These are phyloP conservation scores for Aspergillus indologenus DNA, from an alignment of 495 filamentous ascomycete genomes.

Conservation along the genomic window DNA sequence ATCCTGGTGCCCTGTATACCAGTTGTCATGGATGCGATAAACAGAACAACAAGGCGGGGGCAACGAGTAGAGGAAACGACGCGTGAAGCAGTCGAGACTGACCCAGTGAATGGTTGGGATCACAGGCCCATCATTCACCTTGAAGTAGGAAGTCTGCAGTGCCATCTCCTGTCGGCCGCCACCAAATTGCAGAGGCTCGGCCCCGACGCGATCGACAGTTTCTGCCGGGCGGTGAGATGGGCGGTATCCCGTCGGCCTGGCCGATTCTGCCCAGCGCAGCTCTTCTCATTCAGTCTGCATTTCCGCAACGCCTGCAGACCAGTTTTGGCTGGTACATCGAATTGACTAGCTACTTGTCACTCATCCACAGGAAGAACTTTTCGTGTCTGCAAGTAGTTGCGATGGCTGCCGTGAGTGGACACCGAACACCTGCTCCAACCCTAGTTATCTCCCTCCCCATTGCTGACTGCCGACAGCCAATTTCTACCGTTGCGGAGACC, in stretches of 20 bases:
- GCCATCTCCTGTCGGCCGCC: too few species aligned
- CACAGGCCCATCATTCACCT: not conserved
- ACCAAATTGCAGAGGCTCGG: too few species aligned
- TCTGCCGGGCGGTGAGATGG: slow-evolving; percentile 31
- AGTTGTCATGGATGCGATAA: not conserved
- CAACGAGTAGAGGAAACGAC: not conserved
- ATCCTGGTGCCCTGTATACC: not conserved
- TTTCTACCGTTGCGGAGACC: slow-evolving; percentile 88
- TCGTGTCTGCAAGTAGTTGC: slow-evolving; percentile 5
- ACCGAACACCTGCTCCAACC: not conserved
- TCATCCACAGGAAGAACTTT: not conserved
- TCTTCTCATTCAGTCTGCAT: slow-evolving; percentile 8
- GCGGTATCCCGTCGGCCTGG: not conserved
- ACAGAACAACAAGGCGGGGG: not conserved
- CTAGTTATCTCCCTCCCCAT: slow-evolving; percentile 7
- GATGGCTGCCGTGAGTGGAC: slow-evolving; percentile 44
- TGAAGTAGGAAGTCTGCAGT: too few species aligned
- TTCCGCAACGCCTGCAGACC: slow-evolving; percentile 13
- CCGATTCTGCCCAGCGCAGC: slow-evolving; percentile 16
- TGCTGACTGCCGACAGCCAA: slow-evolving; percentile 53
- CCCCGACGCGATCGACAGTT: not conserved
- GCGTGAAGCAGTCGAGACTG: slow-evolving; percentile 3
- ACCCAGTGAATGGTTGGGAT: not conserved
- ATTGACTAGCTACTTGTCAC: not conserved
- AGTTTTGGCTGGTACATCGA: slow-evolving; percentile 11